These are phyloP conservation scores for Spirogloea muscicola DNA, from an alignment of 139 green algal species.

Conservation along the genomic window DNA sequence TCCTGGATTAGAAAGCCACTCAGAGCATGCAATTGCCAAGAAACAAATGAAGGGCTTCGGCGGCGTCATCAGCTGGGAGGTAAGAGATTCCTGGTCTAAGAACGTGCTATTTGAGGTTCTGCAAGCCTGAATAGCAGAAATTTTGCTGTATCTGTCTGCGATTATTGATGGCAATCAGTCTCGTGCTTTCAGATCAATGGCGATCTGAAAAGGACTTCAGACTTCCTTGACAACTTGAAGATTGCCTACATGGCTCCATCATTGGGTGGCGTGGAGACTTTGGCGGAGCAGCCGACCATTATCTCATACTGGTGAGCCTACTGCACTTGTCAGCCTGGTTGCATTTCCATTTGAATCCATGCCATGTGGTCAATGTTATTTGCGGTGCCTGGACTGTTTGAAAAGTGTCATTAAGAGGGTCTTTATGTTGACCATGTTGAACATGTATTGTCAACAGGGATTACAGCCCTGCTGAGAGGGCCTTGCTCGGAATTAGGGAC, in stretches of 20 bases:
- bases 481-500: constrained; percentile 94
- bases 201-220: constrained; percentile 80
- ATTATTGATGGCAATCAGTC: too few relatives aligned
- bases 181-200: constrained; percentile 61
- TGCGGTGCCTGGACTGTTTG: too few relatives aligned
- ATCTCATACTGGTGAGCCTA: constrained; percentile 71
- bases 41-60: constrained; percentile 91
- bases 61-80: constrained; percentile 91
- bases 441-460: constrained; percentile 50
- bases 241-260: constrained; percentile 98
- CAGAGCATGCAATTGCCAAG: constrained; percentile 88
- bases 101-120: too few relatives aligned
- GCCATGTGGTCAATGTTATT: too few relatives aligned
- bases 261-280: constrained; percentile 89
- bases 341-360: too few relatives aligned
- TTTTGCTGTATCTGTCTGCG: too few relatives aligned
- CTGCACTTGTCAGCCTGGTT: too few relatives aligned
- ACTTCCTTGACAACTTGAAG: constrained; percentile 84
- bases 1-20: constrained; percentile 80
- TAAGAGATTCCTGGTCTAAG: too few relatives aligned
- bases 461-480: constrained; percentile 76
- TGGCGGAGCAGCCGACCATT: constrained; percentile 98
- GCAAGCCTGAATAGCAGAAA: too few relatives aligned
- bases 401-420: too few relatives aligned
- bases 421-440: background rate